Percentiles rank a stretch among this genome's conserved stretches.
Evolutionary conservation across 2,329 filamentous ascomycete genomes (phyloP).

Genomic region (Ceratocystis alfenasii): DNA sequence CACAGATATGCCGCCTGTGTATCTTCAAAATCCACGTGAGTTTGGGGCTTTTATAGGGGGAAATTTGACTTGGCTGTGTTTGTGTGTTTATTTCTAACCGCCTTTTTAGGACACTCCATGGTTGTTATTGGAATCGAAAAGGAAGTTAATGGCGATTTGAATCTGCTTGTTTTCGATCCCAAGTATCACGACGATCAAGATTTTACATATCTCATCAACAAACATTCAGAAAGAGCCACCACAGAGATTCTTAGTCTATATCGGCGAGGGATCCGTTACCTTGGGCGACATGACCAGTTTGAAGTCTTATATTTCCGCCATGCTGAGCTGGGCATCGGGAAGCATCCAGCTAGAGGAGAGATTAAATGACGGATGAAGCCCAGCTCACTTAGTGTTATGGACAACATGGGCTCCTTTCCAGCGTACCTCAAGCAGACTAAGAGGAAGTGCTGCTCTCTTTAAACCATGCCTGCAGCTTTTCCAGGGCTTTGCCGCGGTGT

Average conservation of each 20-base stretch:
- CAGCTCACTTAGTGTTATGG: background rate
- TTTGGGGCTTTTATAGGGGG: background rate
- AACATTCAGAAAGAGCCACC: conserved; percentile 24
- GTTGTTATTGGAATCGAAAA: conserved; percentile 79
- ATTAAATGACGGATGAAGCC: background rate
- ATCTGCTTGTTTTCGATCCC: conserved; percentile 79
- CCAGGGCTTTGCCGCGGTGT: conserved; percentile 76
- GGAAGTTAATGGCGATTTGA: conserved; percentile 48
- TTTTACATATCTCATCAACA: conserved; percentile 5
- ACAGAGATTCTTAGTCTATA: conserved; percentile 56
- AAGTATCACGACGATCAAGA: conserved; percentile 22
- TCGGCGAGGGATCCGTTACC: conserved; percentile 54
- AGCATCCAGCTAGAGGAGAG: background rate
- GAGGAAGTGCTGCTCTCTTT: conserved; percentile 31
- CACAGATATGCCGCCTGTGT: conserved; percentile 70
- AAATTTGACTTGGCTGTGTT: background rate
- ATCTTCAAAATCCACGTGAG: conserved; percentile 70
- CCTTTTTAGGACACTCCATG: conserved; percentile 60
- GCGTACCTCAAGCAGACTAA: background rate
- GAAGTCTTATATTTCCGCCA: conserved; percentile 58
- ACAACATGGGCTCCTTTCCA: background rate
- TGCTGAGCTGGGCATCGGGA: conserved; percentile 26
- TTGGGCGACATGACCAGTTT: conserved; percentile 62
- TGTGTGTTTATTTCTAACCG: background rate
- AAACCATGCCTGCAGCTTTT: conserved; percentile 76